Conservation (phyloP, 1,284 basidiomycete genomes). For the Tilletia horrida region DNA sequence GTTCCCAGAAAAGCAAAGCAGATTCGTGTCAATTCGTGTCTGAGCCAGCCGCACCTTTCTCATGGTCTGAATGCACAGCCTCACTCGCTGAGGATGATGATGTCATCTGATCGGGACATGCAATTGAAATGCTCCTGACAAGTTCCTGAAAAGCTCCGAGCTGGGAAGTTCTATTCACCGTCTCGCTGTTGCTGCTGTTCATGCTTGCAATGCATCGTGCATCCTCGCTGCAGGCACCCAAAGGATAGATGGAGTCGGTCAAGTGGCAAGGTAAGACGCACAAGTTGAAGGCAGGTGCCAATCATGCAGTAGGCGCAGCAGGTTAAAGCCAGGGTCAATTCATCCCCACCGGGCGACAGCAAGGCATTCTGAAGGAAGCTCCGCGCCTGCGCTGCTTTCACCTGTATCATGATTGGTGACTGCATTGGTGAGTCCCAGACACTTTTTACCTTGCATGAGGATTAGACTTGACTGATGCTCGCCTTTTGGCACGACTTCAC, state of each 20-base stretch:
- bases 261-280: no score
- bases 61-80: background rate
- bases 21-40: background rate
- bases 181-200: no score
- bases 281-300: no score
- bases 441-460: background rate
- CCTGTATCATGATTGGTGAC: slow-evolving; percentile 91
- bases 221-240: no score
- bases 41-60: background rate
- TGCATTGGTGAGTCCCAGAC: slow-evolving; percentile 72
- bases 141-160: no score
- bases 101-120: no score
- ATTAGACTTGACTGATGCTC: background rate
- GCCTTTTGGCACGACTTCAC: no score
- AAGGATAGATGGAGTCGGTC: no score
- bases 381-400: slow-evolving; percentile 82
- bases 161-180: no score
- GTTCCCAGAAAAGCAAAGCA: background rate
- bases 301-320: slow-evolving; percentile 8
- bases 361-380: slow-evolving; percentile 56
- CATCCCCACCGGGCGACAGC: background rate
- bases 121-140: no score
- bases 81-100: no score
- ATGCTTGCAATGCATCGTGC: no score
- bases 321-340: background rate